Percentiles rank a stretch among this genome's conserved stretches.
phyloP scores from a whole-genome alignment of 495 filamentous ascomycete species.

The Acidiella bohemica region DNA sequence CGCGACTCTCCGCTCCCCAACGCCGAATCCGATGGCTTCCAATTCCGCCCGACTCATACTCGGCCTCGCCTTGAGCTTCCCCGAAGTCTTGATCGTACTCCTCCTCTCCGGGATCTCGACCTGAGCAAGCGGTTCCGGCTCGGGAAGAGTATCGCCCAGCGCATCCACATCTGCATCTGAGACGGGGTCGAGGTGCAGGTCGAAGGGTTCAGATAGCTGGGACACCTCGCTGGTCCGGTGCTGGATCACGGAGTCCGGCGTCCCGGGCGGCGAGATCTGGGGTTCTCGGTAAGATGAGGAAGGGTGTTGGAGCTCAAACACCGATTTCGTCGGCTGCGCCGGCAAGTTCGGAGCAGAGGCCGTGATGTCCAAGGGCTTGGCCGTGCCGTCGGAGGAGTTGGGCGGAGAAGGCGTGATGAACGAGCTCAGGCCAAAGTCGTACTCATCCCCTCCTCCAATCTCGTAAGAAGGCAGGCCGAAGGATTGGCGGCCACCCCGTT shows the following conservation, averaged over 20 bases:
- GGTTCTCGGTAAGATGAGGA: too few species aligned
- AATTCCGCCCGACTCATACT: slow-evolving; percentile 78
- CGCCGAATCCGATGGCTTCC: slow-evolving; percentile 72
- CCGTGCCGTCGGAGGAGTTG: slow-evolving; percentile 11
- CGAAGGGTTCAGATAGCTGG: slow-evolving; percentile 20
- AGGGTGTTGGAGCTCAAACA: too few species aligned
- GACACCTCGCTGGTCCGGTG: slow-evolving; percentile 44
- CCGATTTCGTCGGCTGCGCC: slow-evolving; percentile 56
- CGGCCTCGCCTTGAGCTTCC: slow-evolving; percentile 77
- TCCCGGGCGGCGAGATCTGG: slow-evolving; percentile 51
- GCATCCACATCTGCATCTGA: too few species aligned
- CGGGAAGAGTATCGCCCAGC: too few species aligned
- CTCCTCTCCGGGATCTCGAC: slow-evolving; percentile 64
- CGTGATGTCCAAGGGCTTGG: slow-evolving; percentile 1
- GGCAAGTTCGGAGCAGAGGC: slow-evolving; percentile 31
- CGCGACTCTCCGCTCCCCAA: slow-evolving; percentile 69
- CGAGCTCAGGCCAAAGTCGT: slow-evolving; percentile 36
- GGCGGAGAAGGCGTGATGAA: slow-evolving; percentile 37
- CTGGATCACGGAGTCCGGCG: slow-evolving; percentile 88
- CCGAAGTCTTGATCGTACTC: slow-evolving; percentile 83
- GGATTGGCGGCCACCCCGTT: too few species aligned
- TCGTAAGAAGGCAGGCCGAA: slow-evolving; percentile 35
- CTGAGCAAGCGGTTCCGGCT: slow-evolving; percentile 31
- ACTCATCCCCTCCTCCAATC: slow-evolving; percentile 33
- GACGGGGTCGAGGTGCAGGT: too few species aligned